A percentile compares a stretch with the other conserved stretches of the same genome.
phyloP scores from a whole-genome alignment of 305 asterid genomes.

The Plantago rigida region DNA sequence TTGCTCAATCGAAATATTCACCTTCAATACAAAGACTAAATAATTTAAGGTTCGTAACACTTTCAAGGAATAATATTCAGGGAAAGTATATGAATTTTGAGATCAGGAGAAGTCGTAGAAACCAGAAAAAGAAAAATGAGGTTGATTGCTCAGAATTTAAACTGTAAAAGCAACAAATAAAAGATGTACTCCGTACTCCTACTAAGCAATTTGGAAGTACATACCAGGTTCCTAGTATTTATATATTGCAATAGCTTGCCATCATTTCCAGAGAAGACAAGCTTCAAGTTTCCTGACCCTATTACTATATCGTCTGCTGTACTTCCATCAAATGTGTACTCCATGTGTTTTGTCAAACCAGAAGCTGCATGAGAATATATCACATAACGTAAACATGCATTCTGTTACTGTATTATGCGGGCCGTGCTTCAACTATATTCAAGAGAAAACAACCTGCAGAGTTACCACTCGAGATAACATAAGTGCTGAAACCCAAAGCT shows the following conservation, averaged over 20 bases:
- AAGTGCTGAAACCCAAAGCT: conserved; percentile 82
- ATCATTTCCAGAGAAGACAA: conserved; percentile 51
- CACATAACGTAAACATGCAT: conserved; percentile 18
- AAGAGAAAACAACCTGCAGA: conserved; percentile 30
- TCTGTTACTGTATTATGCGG: conserved; percentile 8
- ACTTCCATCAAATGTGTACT: conserved; percentile 34
- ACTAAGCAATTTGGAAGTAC: conserved; percentile 16
- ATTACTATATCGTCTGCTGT: conserved; percentile 50
- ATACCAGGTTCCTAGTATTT: conserved; percentile 59
- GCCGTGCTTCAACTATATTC: conserved; percentile 7
- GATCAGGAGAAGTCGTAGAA: conserved; percentile 1
- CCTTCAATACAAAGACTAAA: conserved; percentile 36
- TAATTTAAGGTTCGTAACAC: conserved; percentile 11
- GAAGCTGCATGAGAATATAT: conserved; percentile 38
- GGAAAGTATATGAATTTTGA: background rate
- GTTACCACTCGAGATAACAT: conserved; percentile 45
- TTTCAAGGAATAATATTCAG: conserved; percentile 19
- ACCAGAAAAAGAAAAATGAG: background rate
- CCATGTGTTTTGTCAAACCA: conserved; percentile 32
- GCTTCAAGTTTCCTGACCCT: conserved; percentile 78
- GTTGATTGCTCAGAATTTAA: background rate
- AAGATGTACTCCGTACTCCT: background rate
- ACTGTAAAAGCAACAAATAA: background rate
- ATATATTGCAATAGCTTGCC: conserved; percentile 58
- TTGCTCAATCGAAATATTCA: conserved; percentile 61